phyloP scores from a whole-genome alignment of 2,329 filamentous ascomycete genomes.

The Didymella arachidicola region DNA sequence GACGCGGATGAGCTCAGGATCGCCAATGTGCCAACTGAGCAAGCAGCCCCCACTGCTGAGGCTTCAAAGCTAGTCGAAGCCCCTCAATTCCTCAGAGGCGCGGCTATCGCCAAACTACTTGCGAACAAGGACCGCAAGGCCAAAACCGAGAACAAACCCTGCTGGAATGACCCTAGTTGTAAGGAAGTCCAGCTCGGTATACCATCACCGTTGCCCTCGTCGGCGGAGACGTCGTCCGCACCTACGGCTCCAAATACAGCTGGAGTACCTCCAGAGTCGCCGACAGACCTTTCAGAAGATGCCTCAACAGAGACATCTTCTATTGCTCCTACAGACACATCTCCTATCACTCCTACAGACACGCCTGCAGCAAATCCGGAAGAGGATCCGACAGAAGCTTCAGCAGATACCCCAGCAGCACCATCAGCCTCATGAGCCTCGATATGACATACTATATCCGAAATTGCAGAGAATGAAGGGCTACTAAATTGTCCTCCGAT shows the following conservation, averaged over 20 bases:
- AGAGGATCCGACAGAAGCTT: not conserved
- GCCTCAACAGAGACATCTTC: not conserved
- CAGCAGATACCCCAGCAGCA: not conserved
- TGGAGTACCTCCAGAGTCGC: not conserved
- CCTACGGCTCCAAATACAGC: not conserved
- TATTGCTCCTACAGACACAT: not conserved
- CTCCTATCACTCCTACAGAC: not conserved
- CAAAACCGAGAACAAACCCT: not conserved
- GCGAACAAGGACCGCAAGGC: constrained; percentile 5
- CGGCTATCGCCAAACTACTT: constrained; percentile 9
- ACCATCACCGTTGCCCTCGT: not conserved
- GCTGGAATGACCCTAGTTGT: constrained; percentile 5
- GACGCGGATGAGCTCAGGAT: not conserved
- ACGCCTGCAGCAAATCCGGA: not conserved
- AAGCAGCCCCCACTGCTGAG: not conserved
- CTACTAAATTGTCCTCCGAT: constrained; percentile 2
- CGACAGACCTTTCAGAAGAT: not conserved
- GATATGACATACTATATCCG: not conserved
- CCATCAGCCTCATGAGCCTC: not conserved
- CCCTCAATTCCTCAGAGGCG: constrained; percentile 1
- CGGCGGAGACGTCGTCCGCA: not conserved
- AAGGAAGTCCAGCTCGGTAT: constrained; percentile 15
- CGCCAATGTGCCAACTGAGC: not conserved
- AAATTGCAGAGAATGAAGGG: not conserved
- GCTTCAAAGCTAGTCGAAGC: not conserved